Conservation (phyloP, 352 stramenopile species). For the Blastocystis sp. region DNA sequence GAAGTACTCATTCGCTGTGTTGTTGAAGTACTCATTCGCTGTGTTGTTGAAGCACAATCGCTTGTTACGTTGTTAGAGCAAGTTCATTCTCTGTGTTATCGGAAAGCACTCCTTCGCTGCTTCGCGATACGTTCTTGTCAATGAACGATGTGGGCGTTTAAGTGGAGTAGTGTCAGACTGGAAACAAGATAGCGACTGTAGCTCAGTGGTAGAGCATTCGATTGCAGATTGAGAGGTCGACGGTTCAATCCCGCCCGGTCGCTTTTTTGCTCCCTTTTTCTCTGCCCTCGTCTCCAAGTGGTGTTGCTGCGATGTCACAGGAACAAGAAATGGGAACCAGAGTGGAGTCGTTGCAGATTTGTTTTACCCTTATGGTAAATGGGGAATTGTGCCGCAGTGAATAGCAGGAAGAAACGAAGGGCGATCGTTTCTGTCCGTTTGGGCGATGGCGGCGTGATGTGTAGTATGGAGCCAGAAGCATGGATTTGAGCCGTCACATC, state of each 20-base stretch:
- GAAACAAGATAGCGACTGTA: conserved; percentile 25
- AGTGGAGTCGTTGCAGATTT: too few relatives aligned
- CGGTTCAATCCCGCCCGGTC: conserved; percentile 71
- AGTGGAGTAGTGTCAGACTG: not conserved
- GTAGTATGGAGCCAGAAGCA: conserved; percentile 34
- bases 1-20: not conserved
- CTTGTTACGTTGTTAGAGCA: too few relatives aligned
- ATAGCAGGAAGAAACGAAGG: not conserved
- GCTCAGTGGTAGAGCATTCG: conserved; percentile 74
- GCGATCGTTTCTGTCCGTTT: not conserved
- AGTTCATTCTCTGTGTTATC: too few relatives aligned
- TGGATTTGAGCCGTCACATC: conserved; percentile 65
- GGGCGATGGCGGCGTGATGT: not conserved
- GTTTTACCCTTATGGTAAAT: too few relatives aligned
- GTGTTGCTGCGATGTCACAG: too few relatives aligned
- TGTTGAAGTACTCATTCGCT: too few relatives aligned
- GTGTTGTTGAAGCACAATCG: too few relatives aligned
- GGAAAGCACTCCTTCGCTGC: too few relatives aligned
- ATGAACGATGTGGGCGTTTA: not conserved
- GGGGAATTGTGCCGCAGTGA: not conserved
- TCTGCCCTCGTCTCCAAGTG: not conserved
- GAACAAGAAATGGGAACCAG: too few relatives aligned
- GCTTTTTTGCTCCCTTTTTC: conserved; percentile 46
- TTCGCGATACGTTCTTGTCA: too few relatives aligned
- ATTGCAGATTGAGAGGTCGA: conserved; percentile 74